These are phyloP conservation scores for Suaeda aralocaspica DNA, from an alignment of 148 eudicot genomes.

Conservation along the genomic window DNA sequence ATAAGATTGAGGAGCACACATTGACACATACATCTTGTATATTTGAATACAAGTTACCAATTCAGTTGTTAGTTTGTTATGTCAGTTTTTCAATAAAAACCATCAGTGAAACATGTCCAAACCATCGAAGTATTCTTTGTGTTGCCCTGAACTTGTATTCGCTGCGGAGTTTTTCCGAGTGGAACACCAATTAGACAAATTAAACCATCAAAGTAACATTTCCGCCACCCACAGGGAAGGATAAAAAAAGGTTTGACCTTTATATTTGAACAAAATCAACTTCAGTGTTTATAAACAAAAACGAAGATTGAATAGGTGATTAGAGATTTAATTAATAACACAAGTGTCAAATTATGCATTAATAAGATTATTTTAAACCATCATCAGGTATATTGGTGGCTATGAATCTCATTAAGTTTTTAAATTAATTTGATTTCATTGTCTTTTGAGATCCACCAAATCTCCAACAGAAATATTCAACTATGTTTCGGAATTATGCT, in stretches of 20 bases:
- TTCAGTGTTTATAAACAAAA: background rate
- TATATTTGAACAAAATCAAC: background rate
- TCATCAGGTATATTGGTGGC: background rate
- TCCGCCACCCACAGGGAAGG: background rate
- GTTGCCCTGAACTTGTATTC: no score
- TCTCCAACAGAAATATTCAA: constrained; percentile 13
- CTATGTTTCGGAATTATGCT: background rate
- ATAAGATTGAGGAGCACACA: background rate
- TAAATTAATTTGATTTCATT: background rate
- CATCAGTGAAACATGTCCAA: no score
- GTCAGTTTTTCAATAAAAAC: no score
- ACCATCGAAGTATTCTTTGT: no score
- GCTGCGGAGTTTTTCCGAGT: background rate
- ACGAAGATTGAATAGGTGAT: background rate
- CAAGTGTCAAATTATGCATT: background rate
- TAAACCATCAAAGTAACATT: background rate
- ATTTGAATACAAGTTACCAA: background rate
- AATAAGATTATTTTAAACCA: background rate
- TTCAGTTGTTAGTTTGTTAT: no score
- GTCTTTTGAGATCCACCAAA: constrained; percentile 19
- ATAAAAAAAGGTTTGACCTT: background rate
- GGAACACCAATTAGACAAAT: constrained; percentile 3
- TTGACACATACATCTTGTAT: background rate
- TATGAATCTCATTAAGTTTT: constrained; percentile 12
- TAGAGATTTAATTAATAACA: background rate